Base-by-base conservation (phyloP, 305 asterid genomes). In the Rubia tinctorum region DNA sequence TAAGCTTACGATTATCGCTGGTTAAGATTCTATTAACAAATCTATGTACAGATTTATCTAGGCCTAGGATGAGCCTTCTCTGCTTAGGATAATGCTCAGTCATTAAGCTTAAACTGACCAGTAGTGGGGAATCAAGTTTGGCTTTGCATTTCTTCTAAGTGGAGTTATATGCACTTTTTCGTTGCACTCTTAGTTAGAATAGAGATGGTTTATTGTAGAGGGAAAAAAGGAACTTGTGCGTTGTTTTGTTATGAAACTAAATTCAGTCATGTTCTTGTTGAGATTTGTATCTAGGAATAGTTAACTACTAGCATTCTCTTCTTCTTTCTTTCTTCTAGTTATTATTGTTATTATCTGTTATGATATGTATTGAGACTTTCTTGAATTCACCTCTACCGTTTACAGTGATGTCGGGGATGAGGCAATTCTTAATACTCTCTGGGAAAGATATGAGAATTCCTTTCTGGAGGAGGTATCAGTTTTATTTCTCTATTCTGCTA, bases 331-430 rank as follows among this genome's bases (percentile, higher is more conserved):
- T 0, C 18, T 53, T 0, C 18, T 53, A 53, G 6, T 55, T 55
- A 15, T 51, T 2, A 59, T 8, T 8, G 43, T 77, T 58, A 56
- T 34, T 34, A 61, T 27, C 9, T 71, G 17, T 17, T 65, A 39
- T 40, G 10, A 17, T 65, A 40, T 63, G 14, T 56, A 27, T 51
- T 37, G 43, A 40, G 5, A 23, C 58, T 53, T 40, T 55, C 56
- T 7, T 76, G 66, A 69, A 40, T 76, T 74, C 17, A 67, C 51
- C 56, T 75, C 62, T 78, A 75, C 34, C 78, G 79, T 55, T 70
- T 81, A 69, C 79, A 95, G 99, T 80, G 97, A 92, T 77, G 86
- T 80, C 65, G 99, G 98, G 11, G 97, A 92, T 73, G 98, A 95
- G 88, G 97, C 89, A 39, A 95, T 92, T 66, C 84, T 95, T 84